phyloP scores from a whole-genome alignment of 192 early-diverging fungal species.

The Coemansia sp. region DNA sequence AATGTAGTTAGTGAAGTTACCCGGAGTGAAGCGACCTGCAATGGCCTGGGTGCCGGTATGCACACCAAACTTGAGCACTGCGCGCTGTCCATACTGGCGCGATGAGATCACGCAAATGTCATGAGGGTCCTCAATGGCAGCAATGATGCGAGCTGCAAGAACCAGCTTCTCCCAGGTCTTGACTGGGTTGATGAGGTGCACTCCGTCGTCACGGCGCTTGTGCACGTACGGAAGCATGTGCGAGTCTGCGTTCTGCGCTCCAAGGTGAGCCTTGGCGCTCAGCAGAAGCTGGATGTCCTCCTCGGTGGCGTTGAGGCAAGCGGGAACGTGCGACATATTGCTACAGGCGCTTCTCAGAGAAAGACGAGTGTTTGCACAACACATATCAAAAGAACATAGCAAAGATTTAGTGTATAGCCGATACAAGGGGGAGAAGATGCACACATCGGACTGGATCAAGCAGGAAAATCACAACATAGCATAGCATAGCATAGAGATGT shows the following conservation, averaged over 20 bases:
- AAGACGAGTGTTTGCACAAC: not conserved
- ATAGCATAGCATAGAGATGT: too few relatives aligned
- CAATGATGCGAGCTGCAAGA: slow-evolving; percentile 97
- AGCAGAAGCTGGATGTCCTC: slow-evolving; percentile 94
- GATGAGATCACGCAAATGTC: slow-evolving; percentile 98
- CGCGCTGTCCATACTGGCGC: slow-evolving; percentile 97
- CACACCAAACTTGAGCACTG: slow-evolving; percentile 96
- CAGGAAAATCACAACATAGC: too few relatives aligned
- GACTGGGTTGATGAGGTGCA: slow-evolving; percentile 98
- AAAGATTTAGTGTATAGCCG: too few relatives aligned
- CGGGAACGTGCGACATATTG: slow-evolving; percentile 56
- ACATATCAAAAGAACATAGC: too few relatives aligned
- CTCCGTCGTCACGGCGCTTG: slow-evolving; percentile 96
- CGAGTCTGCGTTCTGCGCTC: slow-evolving; percentile 95
- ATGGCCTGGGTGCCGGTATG: slow-evolving; percentile 99
- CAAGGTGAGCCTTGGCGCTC: slow-evolving; percentile 96
- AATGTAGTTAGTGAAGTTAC: slow-evolving; percentile 99
- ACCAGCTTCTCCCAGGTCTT: slow-evolving; percentile 99
- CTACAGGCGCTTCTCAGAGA: slow-evolving; percentile 20
- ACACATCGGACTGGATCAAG: too few relatives aligned
- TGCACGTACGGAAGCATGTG: slow-evolving; percentile 95
- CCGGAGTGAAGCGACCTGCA: slow-evolving; percentile 99
- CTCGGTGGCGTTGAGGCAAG: slow-evolving; percentile 74
- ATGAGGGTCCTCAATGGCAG: slow-evolving; percentile 97
- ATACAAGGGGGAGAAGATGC: too few relatives aligned